Base-by-base conservation (phyloP, 768 basidiomycete species). In the Fistulinella prunicolor region DNA sequence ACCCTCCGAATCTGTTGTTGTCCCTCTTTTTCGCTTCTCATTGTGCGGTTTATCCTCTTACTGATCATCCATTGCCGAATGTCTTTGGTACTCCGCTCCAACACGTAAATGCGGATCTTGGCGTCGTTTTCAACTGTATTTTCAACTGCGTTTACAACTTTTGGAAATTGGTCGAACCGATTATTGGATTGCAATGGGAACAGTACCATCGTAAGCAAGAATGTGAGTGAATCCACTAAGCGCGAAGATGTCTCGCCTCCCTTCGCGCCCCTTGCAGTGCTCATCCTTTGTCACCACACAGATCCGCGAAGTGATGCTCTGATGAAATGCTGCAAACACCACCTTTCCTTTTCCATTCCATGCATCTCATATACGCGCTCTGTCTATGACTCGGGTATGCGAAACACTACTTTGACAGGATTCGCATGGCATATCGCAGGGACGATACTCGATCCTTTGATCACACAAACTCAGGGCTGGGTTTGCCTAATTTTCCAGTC, bases 161-260 rank as follows among this genome's bases (percentile, higher is more conserved):
- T 41, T 47, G 54, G 50, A 47, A 62, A 50, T 51, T 34, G 20
- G 13, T 13, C 40, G 50, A 32, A n/a, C 40, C 28, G 46, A 39
- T 35, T 34, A 24, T 47, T 47, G 26, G 8, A 50, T 40, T 23
- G 34, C 29, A 26, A 38, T 34, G 50, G 50, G 32, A 48, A 57
- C 64, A 85, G 84, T 65, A 72, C 82, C 46, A 78, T 85, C 55
- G 78, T 86, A 58, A 84, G 78, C 74, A 82, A 77, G 59, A 85
- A 84, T 52, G 84, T 86, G 70, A 73, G 84, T 83, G 21, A 28
- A 44, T 47, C 39, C 42, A 14, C 30, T 14, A 32, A 30, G 29
- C 32, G 49, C 46, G 14, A 17, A 28, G 20, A 20, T 13, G 22
- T 14, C 23, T 0, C 17, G 23, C 38, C 39, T 52, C n/a, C n/a